Evolutionary conservation across 495 filamentous ascomycete genomes (phyloP).

Genomic region (Cryomyces minteri): DNA sequence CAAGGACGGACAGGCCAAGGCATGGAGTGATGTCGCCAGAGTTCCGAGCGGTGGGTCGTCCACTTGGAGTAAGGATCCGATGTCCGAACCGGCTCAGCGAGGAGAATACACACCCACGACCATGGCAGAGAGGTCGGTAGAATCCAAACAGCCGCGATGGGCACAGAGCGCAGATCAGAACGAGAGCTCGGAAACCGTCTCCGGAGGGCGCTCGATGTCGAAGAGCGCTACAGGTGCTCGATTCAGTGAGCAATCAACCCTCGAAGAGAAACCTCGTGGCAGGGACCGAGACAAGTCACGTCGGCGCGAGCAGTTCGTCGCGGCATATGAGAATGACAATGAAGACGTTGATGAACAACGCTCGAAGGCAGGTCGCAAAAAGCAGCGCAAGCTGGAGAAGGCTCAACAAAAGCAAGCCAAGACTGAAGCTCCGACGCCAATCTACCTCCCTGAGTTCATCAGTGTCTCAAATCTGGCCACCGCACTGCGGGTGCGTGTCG

Average conservation of each 20-base stretch:
- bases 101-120: neutral
- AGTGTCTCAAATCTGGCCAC: slow-evolving; percentile 70
- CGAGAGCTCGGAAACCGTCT: neutral
- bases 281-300: neutral
- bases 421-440: slow-evolving; percentile 31
- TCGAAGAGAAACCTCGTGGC: neutral
- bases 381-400: slow-evolving; percentile 27
- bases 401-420: slow-evolving; percentile 16
- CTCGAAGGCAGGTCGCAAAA: slow-evolving; percentile 20
- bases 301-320: neutral
- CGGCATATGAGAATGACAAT: slow-evolving; percentile 3
- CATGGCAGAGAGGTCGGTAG: neutral
- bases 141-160: neutral
- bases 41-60: too few relatives aligned
- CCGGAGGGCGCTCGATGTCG: neutral
- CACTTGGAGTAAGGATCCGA: too few relatives aligned
- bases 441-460: slow-evolving; percentile 81
- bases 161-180: neutral
- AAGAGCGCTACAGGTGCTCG: neutral
- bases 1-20: neutral
- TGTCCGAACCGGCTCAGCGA: too few relatives aligned
- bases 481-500: slow-evolving; percentile 49
- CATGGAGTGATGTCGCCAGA: neutral
- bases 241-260: neutral
- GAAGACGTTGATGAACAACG: slow-evolving; percentile 4